Evolutionary conservation across 2,329 filamentous ascomycete species (phyloP), one percentile per base, ranked within the genome.

Genomic region (Aspergillus arachidicola): DNA sequence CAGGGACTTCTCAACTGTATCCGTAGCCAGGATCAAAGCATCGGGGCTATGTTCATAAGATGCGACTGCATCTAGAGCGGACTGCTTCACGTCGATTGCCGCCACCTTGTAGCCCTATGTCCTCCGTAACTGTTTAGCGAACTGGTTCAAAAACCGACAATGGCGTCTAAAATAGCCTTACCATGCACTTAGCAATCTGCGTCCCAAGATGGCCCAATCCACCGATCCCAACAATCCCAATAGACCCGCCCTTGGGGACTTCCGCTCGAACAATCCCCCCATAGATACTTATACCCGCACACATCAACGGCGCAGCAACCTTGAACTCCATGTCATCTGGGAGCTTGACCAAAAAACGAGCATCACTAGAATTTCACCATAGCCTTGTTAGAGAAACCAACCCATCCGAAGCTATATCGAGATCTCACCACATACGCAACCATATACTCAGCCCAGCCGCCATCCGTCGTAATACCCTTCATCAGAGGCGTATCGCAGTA

Each of bases 361-460:
- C 75, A 70, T 88, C 86, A 7, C 64, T 66, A 41, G 19, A n/a
- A 7, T 41, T n/a, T 41, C 38, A n/a, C 6, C 16, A n/a, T 41
- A n/a, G 19, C 38, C 16, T 41, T 41, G 9, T 41, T n/a, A 41
- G 38, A 19, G 6, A 16, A 36, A 36, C 16, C 2, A 7, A 19
- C 9, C 9, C 38, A 7, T n/a, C 16, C 6, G 45, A 32, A 14
- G 23, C 21, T 36, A 62, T 26, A 3, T 54, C 46, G 16, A 41
- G 32, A 6, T 32, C 12, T 26, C 30, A 51, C 12, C 46, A 28
- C 64, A 16, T 58, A 66, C 64, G 81, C 81, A 45, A 81, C 68
- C 28, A 83, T 82, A 68, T 86, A 88, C 63, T 88, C 84, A 1
- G 85, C 85, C 60, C 89, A 86, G 59, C 79, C 84, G 0, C 87